These are phyloP conservation scores for Suhomyces prunicola DNA, from an alignment of 805 yeast genomes.

Conservation along the genomic window DNA sequence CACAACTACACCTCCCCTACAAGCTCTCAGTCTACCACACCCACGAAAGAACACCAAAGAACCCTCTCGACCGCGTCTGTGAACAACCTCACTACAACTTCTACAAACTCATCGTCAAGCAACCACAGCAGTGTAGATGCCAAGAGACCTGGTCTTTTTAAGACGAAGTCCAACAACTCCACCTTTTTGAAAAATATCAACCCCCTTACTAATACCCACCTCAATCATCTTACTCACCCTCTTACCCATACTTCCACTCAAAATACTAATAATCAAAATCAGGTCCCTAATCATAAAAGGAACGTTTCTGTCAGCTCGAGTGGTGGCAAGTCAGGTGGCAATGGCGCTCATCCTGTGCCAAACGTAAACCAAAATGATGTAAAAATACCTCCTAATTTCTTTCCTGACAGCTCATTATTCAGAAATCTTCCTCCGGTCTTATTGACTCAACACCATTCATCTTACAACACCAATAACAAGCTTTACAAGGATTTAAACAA, in stretches of 20 bases:
- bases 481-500: conserved; percentile 29
- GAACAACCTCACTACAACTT: background rate
- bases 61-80: background rate
- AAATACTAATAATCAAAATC: background rate
- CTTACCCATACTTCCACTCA: background rate
- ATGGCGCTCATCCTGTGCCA: background rate
- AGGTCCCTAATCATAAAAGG: background rate
- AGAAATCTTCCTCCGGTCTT: conserved; percentile 30
- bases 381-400: conserved; percentile 19
- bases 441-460: conserved; percentile 32
- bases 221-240: background rate
- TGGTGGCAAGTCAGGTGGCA: background rate
- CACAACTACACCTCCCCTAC: background rate
- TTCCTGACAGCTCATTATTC: conserved; percentile 24
- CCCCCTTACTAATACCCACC: background rate
- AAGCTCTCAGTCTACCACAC: conserved; percentile 3
- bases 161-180: conserved; percentile 20
- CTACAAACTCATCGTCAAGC: background rate
- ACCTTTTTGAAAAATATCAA: conserved; percentile 17
- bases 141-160: conserved; percentile 21
- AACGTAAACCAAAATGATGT: conserved; percentile 14
- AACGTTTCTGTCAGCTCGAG: background rate
- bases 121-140: background rate
- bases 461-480: conserved; percentile 24
- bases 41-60: conserved; percentile 7